Evolutionary conservation across 176 grass and related monocot genomes (phyloP).

Genomic region (Phoenix roebelenii): DNA sequence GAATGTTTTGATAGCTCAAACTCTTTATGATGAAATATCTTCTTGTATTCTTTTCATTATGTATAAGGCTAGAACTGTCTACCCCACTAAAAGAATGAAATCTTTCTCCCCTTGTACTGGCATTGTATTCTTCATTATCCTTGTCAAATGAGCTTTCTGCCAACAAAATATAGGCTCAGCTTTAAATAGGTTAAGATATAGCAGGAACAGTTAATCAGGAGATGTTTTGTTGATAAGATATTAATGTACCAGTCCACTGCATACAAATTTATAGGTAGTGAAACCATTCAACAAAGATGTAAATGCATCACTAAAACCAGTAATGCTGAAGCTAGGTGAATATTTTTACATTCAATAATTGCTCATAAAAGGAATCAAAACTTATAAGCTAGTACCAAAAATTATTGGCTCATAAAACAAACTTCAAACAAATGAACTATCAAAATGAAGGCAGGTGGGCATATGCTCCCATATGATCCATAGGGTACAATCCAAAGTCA

Average conservation of each 20-base stretch:
- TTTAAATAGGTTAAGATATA: background rate
- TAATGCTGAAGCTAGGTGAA: too few species aligned
- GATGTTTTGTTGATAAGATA: background rate
- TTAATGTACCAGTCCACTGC: background rate
- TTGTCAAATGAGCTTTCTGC: background rate
- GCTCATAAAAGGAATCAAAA: too few species aligned
- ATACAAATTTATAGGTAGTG: background rate
- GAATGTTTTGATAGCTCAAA: constrained; percentile 7
- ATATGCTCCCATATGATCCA: too few species aligned
- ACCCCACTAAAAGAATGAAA: background rate
- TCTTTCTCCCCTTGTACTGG: background rate
- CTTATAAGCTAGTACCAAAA: too few species aligned
- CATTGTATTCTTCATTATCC: background rate
- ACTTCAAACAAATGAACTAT: too few species aligned
- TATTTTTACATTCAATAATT: too few species aligned
- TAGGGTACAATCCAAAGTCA: too few species aligned
- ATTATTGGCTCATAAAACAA: too few species aligned
- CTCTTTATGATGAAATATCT: constrained; percentile 15
- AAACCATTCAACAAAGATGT: too few species aligned
- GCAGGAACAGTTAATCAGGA: background rate
- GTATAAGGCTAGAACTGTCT: too few species aligned
- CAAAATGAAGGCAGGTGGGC: too few species aligned
- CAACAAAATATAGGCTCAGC: background rate
- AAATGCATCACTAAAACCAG: too few species aligned
- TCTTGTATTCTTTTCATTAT: background rate